Conservation (phyloP, 176 grass and related monocot species). For the Areca catechu region DNA sequence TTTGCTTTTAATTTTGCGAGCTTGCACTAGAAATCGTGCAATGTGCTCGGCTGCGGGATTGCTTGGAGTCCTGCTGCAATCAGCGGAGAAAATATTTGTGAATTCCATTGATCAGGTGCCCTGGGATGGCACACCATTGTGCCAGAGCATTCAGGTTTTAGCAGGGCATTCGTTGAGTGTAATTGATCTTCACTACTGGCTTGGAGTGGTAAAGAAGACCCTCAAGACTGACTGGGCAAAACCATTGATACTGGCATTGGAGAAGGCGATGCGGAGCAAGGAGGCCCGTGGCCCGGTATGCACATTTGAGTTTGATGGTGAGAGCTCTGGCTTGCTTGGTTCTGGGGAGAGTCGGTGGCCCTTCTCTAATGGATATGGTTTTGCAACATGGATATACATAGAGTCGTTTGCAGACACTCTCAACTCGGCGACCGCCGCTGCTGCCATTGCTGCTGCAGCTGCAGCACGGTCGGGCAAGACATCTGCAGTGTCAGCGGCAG, state of each 20-base stretch:
- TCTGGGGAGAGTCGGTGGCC: constrained; percentile 95
- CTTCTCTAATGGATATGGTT: constrained; percentile 86
- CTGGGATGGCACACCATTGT: constrained; percentile 57
- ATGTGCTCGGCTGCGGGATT: constrained; percentile 88
- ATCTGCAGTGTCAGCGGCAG: constrained; percentile 88
- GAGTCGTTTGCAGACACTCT: constrained; percentile 92
- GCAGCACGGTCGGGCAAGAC: constrained; percentile 86
- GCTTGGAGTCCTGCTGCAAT: constrained; percentile 44
- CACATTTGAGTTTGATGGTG: constrained; percentile 91
- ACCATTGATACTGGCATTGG: constrained; percentile 49
- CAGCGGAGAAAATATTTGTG: constrained; percentile 57
- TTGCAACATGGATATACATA: constrained; percentile 94
- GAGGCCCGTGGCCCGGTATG: constrained; percentile 54
- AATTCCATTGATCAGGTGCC: constrained; percentile 19
- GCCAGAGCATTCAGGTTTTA: constrained; percentile 66
- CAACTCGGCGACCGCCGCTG: constrained; percentile 86
- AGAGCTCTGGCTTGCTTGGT: constrained; percentile 87
- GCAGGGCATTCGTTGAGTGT: constrained; percentile 67
- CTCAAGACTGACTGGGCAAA: constrained; percentile 53
- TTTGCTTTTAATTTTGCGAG: constrained; percentile 42
- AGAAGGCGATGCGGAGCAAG: constrained; percentile 68
- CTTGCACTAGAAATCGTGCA: constrained; percentile 77
- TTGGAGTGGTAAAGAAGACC: constrained; percentile 31
- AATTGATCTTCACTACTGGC: constrained; percentile 71
- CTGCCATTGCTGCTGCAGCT: constrained; percentile 84